Conservation (phyloP, 345 rosid species). For the Pugionium cornutum region DNA sequence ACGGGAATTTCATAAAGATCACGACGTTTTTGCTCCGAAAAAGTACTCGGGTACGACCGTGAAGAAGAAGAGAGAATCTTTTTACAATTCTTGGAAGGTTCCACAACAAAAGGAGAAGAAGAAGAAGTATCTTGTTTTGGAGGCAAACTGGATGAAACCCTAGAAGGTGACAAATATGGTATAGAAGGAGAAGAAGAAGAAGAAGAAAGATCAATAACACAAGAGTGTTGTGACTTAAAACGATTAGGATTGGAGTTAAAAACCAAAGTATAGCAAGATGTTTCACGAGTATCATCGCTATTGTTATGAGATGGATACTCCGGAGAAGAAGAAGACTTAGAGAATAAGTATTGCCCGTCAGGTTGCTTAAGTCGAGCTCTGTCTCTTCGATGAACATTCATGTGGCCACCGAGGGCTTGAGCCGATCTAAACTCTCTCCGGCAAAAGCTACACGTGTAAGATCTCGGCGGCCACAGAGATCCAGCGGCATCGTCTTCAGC, state of each 20-base stretch:
- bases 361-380: slow-evolving; percentile 80
- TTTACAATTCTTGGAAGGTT: slow-evolving; percentile 31
- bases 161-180: slow-evolving; percentile 40
- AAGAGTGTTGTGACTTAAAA: slow-evolving; percentile 34
- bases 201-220: slow-evolving; percentile 36
- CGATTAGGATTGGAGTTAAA: slow-evolving; percentile 67
- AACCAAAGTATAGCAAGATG: slow-evolving; percentile 46
- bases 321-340: slow-evolving; percentile 40
- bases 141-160: slow-evolving; percentile 52
- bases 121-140: slow-evolving; percentile 40
- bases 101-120: slow-evolving; percentile 40
- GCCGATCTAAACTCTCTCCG: slow-evolving; percentile 83
- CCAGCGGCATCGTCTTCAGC: slow-evolving; percentile 85
- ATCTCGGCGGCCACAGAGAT: slow-evolving; percentile 88
- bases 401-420: slow-evolving; percentile 51
- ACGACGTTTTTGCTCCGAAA: slow-evolving; percentile 26
- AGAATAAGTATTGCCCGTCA: slow-evolving; percentile 45
- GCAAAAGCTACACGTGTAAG: slow-evolving; percentile 82
- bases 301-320: slow-evolving; percentile 48
- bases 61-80: slow-evolving; percentile 36
- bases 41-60: slow-evolving; percentile 34
- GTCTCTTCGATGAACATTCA: slow-evolving; percentile 94
- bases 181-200: slow-evolving; percentile 40
- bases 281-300: slow-evolving; percentile 31
- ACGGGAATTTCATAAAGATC: slow-evolving; percentile 37